Conservation (phyloP, 2,329 filamentous ascomycete species). For the Daldinia sp. region DNA sequence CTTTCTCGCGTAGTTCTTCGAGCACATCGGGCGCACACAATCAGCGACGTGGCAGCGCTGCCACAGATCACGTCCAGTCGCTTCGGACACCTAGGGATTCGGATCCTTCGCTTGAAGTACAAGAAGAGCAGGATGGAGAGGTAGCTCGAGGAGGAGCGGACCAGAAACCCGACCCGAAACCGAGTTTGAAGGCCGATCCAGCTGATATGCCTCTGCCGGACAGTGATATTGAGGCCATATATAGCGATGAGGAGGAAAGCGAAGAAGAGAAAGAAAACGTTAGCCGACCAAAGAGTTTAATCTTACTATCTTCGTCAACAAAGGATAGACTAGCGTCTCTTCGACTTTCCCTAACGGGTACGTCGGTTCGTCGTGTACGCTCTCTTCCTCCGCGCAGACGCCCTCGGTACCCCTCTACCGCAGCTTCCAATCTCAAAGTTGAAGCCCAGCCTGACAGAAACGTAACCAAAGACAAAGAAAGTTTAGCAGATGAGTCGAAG, state of each 20-base stretch:
- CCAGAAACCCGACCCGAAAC: slow-evolving; percentile 18
- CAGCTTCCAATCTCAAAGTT: neutral
- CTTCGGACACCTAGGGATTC: slow-evolving; percentile 44
- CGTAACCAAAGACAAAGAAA: neutral
- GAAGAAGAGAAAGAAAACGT: slow-evolving; percentile 51
- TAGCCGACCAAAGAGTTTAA: slow-evolving; percentile 58
- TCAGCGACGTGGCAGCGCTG: slow-evolving; percentile 51
- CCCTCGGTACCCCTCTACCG: slow-evolving; percentile 25
- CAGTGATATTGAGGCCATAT: slow-evolving; percentile 68
- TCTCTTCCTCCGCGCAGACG: slow-evolving; percentile 42
- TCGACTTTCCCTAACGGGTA: slow-evolving; percentile 38
- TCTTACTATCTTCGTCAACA: slow-evolving; percentile 45
- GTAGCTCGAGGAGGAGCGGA: slow-evolving; percentile 8
- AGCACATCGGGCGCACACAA: slow-evolving; percentile 46
- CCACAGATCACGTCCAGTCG: slow-evolving; percentile 52
- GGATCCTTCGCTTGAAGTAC: slow-evolving; percentile 23
- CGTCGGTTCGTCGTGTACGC: slow-evolving; percentile 44
- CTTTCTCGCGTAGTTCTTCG: slow-evolving; percentile 59
- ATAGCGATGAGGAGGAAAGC: slow-evolving; percentile 69
- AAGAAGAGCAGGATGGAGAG: slow-evolving; percentile 39
- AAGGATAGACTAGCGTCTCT: slow-evolving; percentile 39
- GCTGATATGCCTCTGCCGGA: slow-evolving; percentile 74
- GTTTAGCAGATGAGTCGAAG: neutral
- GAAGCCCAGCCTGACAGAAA: neutral
- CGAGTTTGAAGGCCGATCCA: slow-evolving; percentile 51